phyloP scores from a whole-genome alignment of 805 yeast genomes.

The Sugiyamaella smithiae region DNA sequence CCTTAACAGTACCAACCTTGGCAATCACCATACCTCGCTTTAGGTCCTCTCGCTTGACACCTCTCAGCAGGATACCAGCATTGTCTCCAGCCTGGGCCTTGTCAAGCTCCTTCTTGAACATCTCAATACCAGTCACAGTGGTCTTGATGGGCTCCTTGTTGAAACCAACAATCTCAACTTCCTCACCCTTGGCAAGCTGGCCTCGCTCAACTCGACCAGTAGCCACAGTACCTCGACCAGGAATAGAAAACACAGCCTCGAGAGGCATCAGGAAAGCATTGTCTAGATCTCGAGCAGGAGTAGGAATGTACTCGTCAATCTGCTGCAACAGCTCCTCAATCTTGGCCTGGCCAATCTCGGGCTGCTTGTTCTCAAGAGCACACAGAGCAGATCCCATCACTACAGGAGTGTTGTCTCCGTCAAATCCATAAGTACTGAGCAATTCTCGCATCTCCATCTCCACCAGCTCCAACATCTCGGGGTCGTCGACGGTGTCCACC shows the following conservation, averaged over 20 bases:
- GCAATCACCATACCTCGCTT: constrained; percentile 97
- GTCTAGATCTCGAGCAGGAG: constrained; percentile 93
- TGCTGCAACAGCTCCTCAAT: constrained; percentile 82
- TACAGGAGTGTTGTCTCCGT: constrained; percentile 97
- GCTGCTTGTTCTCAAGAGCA: constrained; percentile 83
- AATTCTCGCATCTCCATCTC: constrained; percentile 99
- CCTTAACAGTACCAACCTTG: constrained; percentile 86
- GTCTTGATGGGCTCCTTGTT: constrained; percentile 85
- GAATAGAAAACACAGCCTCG: constrained; percentile 95
- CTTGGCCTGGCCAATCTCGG: constrained; percentile 89
- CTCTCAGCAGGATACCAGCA: constrained; percentile 96
- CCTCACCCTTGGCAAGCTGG: constrained; percentile 95
- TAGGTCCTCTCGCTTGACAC: constrained; percentile 96
- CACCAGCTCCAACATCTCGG: constrained; percentile 98
- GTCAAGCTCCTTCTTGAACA: constrained; percentile 98
- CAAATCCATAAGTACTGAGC: constrained; percentile 86
- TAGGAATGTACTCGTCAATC: constrained; percentile 92
- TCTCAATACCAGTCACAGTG: constrained; percentile 96
- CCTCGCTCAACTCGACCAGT: constrained; percentile 99
- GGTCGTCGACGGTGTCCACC: constrained; percentile 96
- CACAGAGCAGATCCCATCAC: constrained; percentile 98
- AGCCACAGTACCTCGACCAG: constrained; percentile 99
- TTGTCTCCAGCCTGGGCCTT: constrained; percentile 99
- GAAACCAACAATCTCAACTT: constrained; percentile 94
- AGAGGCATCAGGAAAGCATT: constrained; percentile 96